Percentiles rank a stretch among this genome's conserved stretches.
These are phyloP conservation scores for Heliophila coronopifolia DNA, from an alignment of 441 rosid genomes.

Conservation along the genomic window DNA sequence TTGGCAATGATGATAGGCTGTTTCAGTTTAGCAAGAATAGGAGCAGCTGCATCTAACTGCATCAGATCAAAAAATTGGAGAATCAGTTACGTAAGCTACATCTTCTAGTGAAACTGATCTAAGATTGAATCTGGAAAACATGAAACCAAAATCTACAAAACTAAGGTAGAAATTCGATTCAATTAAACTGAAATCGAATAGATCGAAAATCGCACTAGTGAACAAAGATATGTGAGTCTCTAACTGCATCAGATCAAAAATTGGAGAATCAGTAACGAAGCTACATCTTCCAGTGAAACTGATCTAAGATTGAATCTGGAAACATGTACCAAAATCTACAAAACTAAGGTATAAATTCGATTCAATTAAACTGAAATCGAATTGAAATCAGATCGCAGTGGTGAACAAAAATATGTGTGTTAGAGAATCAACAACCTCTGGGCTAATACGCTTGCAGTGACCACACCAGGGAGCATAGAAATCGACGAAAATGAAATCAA, in stretches of 20 bases:
- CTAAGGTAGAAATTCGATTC: neutral
- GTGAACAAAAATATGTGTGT: no score
- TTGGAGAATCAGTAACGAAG: no score
- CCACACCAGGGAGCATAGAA: slow-evolving; percentile 98
- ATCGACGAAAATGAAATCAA: slow-evolving; percentile 69
- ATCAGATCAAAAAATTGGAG: slow-evolving; percentile 3
- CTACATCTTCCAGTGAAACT: no score
- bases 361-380: no score
- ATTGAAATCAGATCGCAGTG: no score
- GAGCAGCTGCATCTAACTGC: slow-evolving; percentile 85
- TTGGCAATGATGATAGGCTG: slow-evolving; percentile 63
- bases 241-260: no score
- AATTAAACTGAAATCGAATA: neutral
- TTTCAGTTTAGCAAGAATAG: slow-evolving; percentile 51
- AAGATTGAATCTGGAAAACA: neutral
- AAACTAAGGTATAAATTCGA: no score
- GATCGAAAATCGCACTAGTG: neutral
- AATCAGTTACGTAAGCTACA: neutral
- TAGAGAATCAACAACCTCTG: no score
- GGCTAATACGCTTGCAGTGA: slow-evolving; percentile 85
- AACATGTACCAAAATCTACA: no score
- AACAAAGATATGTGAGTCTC: no score
- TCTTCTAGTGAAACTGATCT: neutral
- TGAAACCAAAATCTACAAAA: neutral
- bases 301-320: no score